These are phyloP conservation scores for Dactylellina sp. DNA, from an alignment of 2,329 filamentous ascomycete species.

Conservation along the genomic window DNA sequence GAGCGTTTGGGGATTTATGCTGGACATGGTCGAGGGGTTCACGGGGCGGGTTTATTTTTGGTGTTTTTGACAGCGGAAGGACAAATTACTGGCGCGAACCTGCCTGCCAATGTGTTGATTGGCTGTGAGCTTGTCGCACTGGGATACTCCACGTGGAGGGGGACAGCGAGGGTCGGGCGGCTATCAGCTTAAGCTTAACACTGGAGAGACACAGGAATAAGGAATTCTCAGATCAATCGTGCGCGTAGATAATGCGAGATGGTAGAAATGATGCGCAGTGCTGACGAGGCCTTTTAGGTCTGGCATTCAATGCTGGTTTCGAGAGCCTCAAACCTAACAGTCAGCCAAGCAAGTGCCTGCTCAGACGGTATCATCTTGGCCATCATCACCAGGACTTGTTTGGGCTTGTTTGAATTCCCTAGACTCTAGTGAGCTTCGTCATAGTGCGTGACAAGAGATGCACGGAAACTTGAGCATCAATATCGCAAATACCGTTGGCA, in stretches of 20 bases:
- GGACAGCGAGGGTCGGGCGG: constrained; percentile 32
- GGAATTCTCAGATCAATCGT: constrained; percentile 8
- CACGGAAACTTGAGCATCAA: no score
- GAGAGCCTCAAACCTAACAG: constrained; percentile 28
- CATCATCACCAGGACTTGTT: background rate
- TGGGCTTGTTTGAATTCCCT: background rate
- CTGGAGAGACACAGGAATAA: constrained; percentile 12
- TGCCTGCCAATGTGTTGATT: constrained; percentile 38
- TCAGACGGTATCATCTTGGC: background rate
- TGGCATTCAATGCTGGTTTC: constrained; percentile 18
- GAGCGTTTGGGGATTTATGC: constrained; percentile 44
- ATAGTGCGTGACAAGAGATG: no score
- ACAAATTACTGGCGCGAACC: constrained; percentile 27
- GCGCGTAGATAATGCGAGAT: constrained; percentile 38
- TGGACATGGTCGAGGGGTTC: background rate
- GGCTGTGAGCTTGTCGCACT: constrained; percentile 27
- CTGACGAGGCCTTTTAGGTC: constrained; percentile 33
- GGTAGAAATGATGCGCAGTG: constrained; percentile 41
- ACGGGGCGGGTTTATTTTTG: constrained; percentile 46
- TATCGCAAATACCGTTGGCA: no score
- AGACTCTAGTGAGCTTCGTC: no score
- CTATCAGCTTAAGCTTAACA: constrained; percentile 30
- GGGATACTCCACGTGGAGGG: constrained; percentile 39
- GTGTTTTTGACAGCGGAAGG: constrained; percentile 24
- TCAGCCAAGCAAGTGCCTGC: constrained; percentile 14